These are phyloP conservation scores for Agarophyton chilense DNA, from an alignment of 23 red algal genomes.

Conservation along the genomic window DNA sequence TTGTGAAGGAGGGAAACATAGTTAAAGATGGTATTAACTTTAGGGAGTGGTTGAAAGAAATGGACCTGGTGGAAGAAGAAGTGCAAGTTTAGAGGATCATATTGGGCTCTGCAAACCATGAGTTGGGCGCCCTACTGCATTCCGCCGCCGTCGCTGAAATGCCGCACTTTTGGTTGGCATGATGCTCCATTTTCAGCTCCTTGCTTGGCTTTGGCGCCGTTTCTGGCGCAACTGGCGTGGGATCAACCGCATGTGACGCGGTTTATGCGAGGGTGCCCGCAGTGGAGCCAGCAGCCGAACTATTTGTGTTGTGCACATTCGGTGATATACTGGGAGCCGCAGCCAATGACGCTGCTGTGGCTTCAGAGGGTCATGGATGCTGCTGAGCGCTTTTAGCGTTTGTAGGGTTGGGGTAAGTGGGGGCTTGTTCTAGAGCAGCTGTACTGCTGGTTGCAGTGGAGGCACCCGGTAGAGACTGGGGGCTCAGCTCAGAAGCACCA, in stretches of 20 bases:
- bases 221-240: no score
- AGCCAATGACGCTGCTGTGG: not conserved
- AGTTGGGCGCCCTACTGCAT: not conserved
- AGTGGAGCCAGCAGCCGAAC: not conserved
- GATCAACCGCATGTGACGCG: no score
- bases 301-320: not conserved
- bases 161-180: not conserved
- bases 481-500: not conserved
- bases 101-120: no score
- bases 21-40: no score
- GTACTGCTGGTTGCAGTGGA: no score
- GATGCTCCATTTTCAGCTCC: not conserved
- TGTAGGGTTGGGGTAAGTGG: no score
- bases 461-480: no score
- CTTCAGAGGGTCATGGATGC: not conserved
- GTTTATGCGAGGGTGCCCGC: no score
- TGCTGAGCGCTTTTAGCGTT: not conserved
- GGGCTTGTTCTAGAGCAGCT: no score
- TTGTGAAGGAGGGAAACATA: not conserved
- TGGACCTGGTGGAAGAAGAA: no score
- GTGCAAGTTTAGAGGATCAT: no score
- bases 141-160: not conserved
- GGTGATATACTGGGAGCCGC: not conserved
- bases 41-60: no score
- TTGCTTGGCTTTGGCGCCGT: not conserved